Base-by-base conservation (phyloP, 2,329 filamentous ascomycete species). In the Apiospora kogelbergensis region DNA sequence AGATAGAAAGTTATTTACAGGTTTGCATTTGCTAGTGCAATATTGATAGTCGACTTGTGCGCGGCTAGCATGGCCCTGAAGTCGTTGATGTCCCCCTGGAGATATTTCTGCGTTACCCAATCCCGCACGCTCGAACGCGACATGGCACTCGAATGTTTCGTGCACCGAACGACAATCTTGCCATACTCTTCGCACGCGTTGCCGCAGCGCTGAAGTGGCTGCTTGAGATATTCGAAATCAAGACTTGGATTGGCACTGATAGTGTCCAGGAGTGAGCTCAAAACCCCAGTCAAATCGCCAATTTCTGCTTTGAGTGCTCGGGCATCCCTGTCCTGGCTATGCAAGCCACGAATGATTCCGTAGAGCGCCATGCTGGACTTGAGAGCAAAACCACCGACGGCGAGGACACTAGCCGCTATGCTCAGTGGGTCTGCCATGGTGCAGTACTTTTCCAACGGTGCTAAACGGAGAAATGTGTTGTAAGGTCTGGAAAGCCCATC, bases 11-110 rank as follows among this genome's bases (percentile, higher is more conserved):
- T 1, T 10, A 44, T 17, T 67, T 68, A 70, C 67, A 70, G 22
- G 22, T 68, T 70, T 17, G 67, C 67, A 44, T 64, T 65, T 20
- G 67, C 60, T 5, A 70, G 63, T 67, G 69, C 69, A 17, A 70
- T 68, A 33, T 65, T 68, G 42, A 70, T 70, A 11, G 69, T 70
- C 3, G 63, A 60, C 33, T 70, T 70, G 48, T 70, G 68, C 5
- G 41, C 40, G 44, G 66, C 67, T 42, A 70, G 33, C 63, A 67
- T 66, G 30, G 30, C 41, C 44, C 42, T 60, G 67, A 70, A 68
- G 33, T 68, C 67, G 26, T 24, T 63, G 46, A 70, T 66, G 33
- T 70, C 67, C 3, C 60, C 67, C 24, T 68, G 41, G 22, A 68
- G 33, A n/a, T 70, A 70, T 45, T 48, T 53, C 37, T 66, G 67